Percentiles rank a stretch among this genome's conserved stretches.
Evolutionary conservation across 805 yeast genomes (phyloP).

Genomic region (Teunomyces pallodes): DNA sequence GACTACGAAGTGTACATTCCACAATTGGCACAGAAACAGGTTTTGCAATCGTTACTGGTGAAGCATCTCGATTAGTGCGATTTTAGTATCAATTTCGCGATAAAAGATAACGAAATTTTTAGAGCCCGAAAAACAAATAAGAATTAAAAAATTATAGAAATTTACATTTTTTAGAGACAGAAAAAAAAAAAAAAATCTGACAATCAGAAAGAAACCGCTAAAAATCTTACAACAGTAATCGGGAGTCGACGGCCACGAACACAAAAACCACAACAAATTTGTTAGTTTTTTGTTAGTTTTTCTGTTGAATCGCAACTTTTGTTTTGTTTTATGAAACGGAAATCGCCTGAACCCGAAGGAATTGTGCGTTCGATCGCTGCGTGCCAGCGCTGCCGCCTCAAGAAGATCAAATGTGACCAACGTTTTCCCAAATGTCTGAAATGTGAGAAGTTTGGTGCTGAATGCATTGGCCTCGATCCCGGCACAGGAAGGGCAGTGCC

Average conservation of each 20-base stretch:
- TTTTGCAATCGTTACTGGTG: conserved; percentile 28
- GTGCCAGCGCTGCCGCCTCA: conserved; percentile 75
- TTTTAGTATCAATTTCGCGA: too few relatives aligned
- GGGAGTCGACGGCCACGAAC: too few relatives aligned
- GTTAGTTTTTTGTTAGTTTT: too few relatives aligned
- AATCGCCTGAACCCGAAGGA: conserved; percentile 22
- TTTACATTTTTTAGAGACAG: neutral
- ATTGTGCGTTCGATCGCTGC: conserved; percentile 73
- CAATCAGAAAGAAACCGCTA: neutral
- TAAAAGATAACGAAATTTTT: too few relatives aligned
- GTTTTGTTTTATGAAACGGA: neutral
- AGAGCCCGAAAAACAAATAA: too few relatives aligned
- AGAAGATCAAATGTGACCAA: conserved; percentile 67
- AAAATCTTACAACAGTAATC: neutral
- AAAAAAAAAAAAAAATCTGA: neutral
- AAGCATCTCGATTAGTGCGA: conserved; percentile 25
- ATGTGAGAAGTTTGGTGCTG: conserved; percentile 61
- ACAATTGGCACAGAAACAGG: conserved; percentile 36
- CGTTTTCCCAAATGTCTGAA: conserved; percentile 64
- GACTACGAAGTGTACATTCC: conserved; percentile 76
- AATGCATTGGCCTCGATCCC: conserved; percentile 83
- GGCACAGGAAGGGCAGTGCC: conserved; percentile 87
- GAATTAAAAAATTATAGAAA: too few relatives aligned
- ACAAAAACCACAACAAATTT: too few relatives aligned
- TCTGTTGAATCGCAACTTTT: neutral